A percentile compares a stretch with the other conserved stretches of the same genome.
phyloP scores from a whole-genome alignment of 768 basidiomycete genomes.

The Leccinum olivaceopallidum region DNA sequence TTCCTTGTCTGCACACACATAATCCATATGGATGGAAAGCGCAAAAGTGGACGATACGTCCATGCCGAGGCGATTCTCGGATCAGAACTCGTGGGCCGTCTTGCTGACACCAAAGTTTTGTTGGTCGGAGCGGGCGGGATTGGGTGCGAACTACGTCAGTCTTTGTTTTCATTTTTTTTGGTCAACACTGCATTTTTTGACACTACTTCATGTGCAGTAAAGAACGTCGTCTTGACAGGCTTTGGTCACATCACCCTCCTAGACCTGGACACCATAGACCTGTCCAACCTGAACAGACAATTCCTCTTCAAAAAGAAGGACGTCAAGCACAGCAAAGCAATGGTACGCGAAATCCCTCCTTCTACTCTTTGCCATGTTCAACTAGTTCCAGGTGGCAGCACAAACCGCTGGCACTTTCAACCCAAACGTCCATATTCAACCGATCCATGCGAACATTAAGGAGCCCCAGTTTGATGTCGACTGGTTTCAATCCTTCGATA shows the following conservation, averaged over 20 bases:
- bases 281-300: conserved; percentile 96
- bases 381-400: conserved; percentile 65
- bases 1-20: neutral
- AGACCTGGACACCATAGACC: conserved; percentile 97
- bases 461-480: conserved; percentile 84
- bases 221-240: conserved; percentile 91
- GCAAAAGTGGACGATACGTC: conserved; percentile 39
- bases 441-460: conserved; percentile 95
- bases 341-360: conserved; percentile 48
- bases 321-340: conserved; percentile 93
- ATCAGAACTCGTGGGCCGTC: conserved; percentile 58
- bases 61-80: conserved; percentile 84
- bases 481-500: conserved; percentile 90
- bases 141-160: conserved; percentile 91
- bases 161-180: neutral
- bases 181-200: neutral
- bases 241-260: conserved; percentile 92
- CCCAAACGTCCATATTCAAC: conserved; percentile 81
- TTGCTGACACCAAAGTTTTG: conserved; percentile 69
- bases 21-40: conserved; percentile 11
- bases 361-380: neutral
- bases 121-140: conserved; percentile 97
- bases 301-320: conserved; percentile 97
- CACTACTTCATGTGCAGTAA: conserved; percentile 55
- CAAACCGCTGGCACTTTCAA: conserved; percentile 84